Base-by-base conservation (phyloP, 78 protist genomes). In the Emiliania huxleyi region DNA sequence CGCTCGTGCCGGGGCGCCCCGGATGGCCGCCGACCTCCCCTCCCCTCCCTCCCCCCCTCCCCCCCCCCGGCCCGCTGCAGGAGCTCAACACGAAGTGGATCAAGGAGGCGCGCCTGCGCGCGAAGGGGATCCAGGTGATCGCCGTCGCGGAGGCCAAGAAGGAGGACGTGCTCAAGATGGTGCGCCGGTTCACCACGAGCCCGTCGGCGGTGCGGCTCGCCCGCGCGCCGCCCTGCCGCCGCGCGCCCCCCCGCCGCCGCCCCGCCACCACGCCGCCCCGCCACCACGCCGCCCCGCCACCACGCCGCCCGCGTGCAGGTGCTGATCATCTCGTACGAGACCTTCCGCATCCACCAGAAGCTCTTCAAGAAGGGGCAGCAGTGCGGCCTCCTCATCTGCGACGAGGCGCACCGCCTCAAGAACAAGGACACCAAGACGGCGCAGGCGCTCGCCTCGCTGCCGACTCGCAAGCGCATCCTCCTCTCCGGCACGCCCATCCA, bases 401-500 rank as follows among this genome's bases (percentile, higher is more conserved):
- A 92, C 94, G 94, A 92, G 83, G 94, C 45, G 8, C 94, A 92
- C 79, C 79, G 94, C 29, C 81, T 92, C 38, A 92, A 92, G 56
- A 52, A 71, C 52, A 75, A 35, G 43, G 90, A 52, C 49, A 94
- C 73, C 81, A 85, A 97, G 92, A 93, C 94, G 38, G 48, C 96
- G 25, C 38, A 91, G 35, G 97, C 97, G 12, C 94, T 97, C 8
- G 1, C 25, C n/a, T 38, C 33, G 92, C 52, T 96, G 33, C 73
- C 88, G 23, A 62, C 11, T 15, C 8, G 90, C 96, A 0, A 22
- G 11, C 37, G 19, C 37, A 93, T 97, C n/a, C 92, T 97, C 52
- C 93, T 97, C 21, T 87, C 96, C 0, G 98, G 99, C 90, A 98
- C 99, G 2, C 99, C 99, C 18, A 85, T 98, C 43, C 99, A 98